Conservation (phyloP, 768 basidiomycete genomes). For the Hygrocybe coccinea region DNA sequence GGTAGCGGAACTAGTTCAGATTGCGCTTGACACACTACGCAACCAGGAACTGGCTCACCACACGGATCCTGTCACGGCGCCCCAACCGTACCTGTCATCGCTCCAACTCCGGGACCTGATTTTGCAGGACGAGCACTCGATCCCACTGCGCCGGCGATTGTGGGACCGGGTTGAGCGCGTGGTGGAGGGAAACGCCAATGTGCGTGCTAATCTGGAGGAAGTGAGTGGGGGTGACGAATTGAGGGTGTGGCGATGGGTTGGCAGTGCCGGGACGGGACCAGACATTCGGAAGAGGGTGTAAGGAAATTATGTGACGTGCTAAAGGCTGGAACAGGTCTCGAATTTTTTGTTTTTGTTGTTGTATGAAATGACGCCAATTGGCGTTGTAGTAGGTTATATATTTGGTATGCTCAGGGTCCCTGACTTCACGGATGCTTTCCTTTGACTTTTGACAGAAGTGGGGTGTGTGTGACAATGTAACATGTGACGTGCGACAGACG, state of each 20-base stretch:
- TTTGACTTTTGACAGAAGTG: background rate
- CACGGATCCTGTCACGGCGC: constrained; percentile 69
- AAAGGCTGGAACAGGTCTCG: background rate
- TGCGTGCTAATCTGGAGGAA: constrained; percentile 80
- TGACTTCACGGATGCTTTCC: background rate
- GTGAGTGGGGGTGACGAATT: constrained; percentile 80
- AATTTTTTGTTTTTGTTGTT: background rate
- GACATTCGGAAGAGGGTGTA: constrained; percentile 2
- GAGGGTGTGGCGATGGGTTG: constrained; percentile 90
- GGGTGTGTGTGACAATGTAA: background rate
- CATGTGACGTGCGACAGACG: background rate
- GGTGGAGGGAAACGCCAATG: constrained; percentile 89
- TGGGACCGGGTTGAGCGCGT: constrained; percentile 82
- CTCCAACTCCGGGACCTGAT: constrained; percentile 85
- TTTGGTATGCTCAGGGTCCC: background rate
- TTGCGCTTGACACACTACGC: constrained; percentile 72
- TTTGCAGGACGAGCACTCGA: constrained; percentile 75
- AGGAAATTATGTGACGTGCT: background rate
- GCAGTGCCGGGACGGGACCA: constrained; percentile 51
- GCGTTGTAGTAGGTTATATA: background rate
- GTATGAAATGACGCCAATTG: too few relatives aligned
- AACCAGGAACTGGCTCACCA: constrained; percentile 81
- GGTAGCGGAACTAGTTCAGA: constrained; percentile 69
- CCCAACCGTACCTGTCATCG: constrained; percentile 76
- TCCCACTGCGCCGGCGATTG: constrained; percentile 55